Conservation (phyloP, 2,329 filamentous ascomycete genomes). For the Colletotrichum salicis region DNA sequence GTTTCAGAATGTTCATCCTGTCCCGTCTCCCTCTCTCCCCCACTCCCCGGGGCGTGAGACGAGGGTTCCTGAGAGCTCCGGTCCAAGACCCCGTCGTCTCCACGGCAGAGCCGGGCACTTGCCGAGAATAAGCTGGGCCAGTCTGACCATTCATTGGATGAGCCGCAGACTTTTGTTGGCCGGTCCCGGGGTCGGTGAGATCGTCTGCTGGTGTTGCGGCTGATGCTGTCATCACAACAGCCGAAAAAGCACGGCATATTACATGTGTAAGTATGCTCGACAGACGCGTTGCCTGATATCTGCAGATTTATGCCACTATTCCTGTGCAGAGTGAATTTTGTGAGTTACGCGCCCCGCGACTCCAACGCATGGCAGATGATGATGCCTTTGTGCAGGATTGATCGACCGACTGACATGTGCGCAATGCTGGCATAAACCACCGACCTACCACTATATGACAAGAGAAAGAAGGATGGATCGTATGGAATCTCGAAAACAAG, state of each 20-base stretch:
- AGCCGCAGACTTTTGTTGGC: background rate
- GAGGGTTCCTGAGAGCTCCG: slow-evolving; percentile 11
- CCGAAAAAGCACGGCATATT: background rate
- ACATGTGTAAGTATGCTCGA: background rate
- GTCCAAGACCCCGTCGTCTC: slow-evolving; percentile 7
- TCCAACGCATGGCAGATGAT: background rate
- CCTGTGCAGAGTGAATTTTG: background rate
- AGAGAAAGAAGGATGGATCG: too few relatives aligned
- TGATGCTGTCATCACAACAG: background rate
- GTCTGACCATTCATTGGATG: too few relatives aligned
- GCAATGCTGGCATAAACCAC: too few relatives aligned
- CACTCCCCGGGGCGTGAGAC: background rate
- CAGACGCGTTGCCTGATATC: slow-evolving; percentile 12
- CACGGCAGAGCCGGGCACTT: slow-evolving; percentile 6
- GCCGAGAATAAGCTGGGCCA: slow-evolving; percentile 2
- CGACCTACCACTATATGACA: too few relatives aligned
- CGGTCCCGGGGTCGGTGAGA: background rate
- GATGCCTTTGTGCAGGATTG: background rate
- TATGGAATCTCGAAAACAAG: too few relatives aligned
- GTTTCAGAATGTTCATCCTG: slow-evolving; percentile 30
- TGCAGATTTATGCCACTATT: slow-evolving; percentile 23
- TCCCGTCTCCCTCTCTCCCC: background rate
- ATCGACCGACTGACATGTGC: slow-evolving; percentile 12
- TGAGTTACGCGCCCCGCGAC: too few relatives aligned
- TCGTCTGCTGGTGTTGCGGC: background rate